These are phyloP conservation scores for Amorphotheca resinae DNA, from an alignment of 495 filamentous ascomycete species.

Conservation along the genomic window DNA sequence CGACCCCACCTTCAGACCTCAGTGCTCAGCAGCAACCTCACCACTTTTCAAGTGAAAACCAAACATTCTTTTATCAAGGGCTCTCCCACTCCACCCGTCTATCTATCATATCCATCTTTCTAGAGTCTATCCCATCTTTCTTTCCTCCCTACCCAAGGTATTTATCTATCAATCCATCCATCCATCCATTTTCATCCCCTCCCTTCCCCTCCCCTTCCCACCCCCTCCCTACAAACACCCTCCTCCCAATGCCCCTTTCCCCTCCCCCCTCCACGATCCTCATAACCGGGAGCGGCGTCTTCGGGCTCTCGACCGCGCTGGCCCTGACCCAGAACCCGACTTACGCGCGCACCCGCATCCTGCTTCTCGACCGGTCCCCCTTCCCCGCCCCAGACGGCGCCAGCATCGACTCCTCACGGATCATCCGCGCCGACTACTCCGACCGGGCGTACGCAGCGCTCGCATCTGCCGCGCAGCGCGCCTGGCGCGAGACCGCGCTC, in stretches of 20 bases:
- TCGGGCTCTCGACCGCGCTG: conserved; percentile 59
- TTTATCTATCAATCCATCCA: too few relatives aligned
- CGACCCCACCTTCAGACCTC: too few relatives aligned
- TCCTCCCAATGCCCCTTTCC: conserved; percentile 1
- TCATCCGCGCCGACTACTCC: conserved; percentile 74
- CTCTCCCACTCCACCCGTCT: too few relatives aligned
- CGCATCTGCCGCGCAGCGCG: conserved; percentile 48
- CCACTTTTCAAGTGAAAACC: too few relatives aligned
- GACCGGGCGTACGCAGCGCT: conserved; percentile 59
- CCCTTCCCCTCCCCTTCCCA: background rate
- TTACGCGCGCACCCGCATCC: conserved; percentile 46
- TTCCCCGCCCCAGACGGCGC: conserved; percentile 61
- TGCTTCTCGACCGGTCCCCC: conserved; percentile 56
- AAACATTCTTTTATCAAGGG: too few relatives aligned
- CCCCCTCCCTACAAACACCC: background rate
- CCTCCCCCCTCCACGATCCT: conserved; percentile 39
- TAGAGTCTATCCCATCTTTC: too few relatives aligned
- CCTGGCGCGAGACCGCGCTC: conserved; percentile 53
- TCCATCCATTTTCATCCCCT: too few relatives aligned
- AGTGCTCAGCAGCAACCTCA: too few relatives aligned
- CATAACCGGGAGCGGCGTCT: conserved; percentile 68
- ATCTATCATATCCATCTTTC: too few relatives aligned
- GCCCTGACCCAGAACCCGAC: conserved; percentile 42
- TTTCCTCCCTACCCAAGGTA: too few relatives aligned
- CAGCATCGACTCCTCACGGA: conserved; percentile 63